Evolutionary conservation across 2,329 filamentous ascomycete species (phyloP).

Genomic region (Fusarium heterosporum): DNA sequence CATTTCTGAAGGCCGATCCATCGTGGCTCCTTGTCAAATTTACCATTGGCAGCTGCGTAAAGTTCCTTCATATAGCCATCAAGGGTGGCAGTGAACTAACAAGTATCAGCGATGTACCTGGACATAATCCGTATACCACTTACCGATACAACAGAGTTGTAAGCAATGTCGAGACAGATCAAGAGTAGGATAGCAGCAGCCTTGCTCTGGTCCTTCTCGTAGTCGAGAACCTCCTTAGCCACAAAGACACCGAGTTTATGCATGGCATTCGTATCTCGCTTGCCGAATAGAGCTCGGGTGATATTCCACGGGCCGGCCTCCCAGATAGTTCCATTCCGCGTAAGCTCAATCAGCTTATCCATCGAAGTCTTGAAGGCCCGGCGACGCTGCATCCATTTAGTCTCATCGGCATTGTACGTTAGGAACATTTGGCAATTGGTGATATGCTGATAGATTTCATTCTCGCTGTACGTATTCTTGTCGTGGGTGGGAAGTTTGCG

Average conservation of each 20-base stretch:
- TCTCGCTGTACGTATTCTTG: conserved; percentile 28
- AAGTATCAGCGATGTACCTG: background rate
- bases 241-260: conserved; percentile 4
- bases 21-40: background rate
- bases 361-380: conserved; percentile 37
- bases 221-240: background rate
- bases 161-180: conserved; percentile 11
- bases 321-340: conserved; percentile 28
- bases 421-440: conserved; percentile 45
- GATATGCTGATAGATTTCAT: conserved; percentile 45
- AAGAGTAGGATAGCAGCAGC: conserved; percentile 12
- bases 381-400: conserved; percentile 39
- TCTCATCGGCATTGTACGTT: conserved; percentile 41
- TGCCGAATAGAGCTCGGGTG: background rate
- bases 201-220: conserved; percentile 1
- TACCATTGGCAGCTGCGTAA: background rate
- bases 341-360: conserved; percentile 20
- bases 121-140: background rate
- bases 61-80: conserved; percentile 12
- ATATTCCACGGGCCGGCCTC: conserved; percentile 17
- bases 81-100: conserved; percentile 1
- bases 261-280: conserved; percentile 6
- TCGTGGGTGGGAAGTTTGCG: background rate
- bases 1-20: background rate
- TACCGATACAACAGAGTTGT: conserved; percentile 11